These are phyloP conservation scores for Plasmodium cynomolgi DNA, from an alignment of 169 alveolate genomes.

Conservation along the genomic window DNA sequence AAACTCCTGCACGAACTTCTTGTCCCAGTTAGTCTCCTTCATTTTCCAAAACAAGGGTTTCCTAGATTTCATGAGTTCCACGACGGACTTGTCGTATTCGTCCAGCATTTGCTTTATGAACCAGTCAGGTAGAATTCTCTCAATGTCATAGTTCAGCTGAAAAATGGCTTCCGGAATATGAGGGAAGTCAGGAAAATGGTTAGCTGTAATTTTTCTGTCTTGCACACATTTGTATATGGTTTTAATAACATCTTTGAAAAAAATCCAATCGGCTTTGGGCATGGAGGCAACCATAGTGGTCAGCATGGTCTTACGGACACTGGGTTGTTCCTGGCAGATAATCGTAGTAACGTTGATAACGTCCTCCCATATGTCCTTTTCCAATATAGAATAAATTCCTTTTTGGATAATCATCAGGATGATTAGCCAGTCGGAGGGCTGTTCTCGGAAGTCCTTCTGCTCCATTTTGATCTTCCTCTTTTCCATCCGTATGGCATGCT, in stretches of 20 bases:
- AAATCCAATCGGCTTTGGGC: conserved; percentile 82
- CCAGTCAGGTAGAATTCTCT: conserved; percentile 80
- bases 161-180: conserved; percentile 78
- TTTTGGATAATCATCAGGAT: conserved; percentile 77
- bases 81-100: conserved; percentile 66
- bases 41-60: conserved; percentile 74
- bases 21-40: conserved; percentile 74
- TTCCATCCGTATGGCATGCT: conserved; percentile 77
- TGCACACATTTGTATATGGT: conserved; percentile 68
- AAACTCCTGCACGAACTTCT: conserved; percentile 40
- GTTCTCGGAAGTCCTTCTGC: conserved; percentile 62
- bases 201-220: conserved; percentile 56
- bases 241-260: conserved; percentile 77
- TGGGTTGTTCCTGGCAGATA: conserved; percentile 79
- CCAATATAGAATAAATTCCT: conserved; percentile 76
- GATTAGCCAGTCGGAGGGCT: conserved; percentile 80
- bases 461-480: conserved; percentile 58
- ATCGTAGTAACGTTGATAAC: conserved; percentile 67
- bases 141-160: conserved; percentile 77
- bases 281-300: conserved; percentile 76
- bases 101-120: conserved; percentile 79
- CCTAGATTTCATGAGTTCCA: conserved; percentile 50
- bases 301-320: conserved; percentile 75
- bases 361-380: conserved; percentile 80
- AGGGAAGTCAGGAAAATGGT: conserved; percentile 76